Evolutionary conservation across 1,139 yeast genomes (phyloP), one percentile per base, ranked within the genome.

Genomic region (Eremothecium gossypii): DNA sequence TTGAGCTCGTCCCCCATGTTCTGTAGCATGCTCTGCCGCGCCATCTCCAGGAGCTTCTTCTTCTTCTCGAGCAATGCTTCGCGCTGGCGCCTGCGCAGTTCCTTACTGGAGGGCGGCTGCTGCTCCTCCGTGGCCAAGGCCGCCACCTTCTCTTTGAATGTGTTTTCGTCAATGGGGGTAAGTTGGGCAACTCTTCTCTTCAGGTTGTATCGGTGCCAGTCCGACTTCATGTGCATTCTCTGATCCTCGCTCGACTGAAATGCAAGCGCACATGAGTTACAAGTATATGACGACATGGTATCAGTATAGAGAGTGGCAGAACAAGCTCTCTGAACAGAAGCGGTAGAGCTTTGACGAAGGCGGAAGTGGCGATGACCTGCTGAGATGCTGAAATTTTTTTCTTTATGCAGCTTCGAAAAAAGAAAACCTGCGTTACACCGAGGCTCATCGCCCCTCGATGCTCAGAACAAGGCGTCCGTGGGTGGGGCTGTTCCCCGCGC

Each of bases 181-280:
- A 91, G 68, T 41, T 76, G 77, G 1, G 97, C 96, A 20, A 91
- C 97, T 61, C 95, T 71, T 65, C 98, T 75, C 64, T 91, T 91
- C 56, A 91, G 71, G 60, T 91, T 91, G 63, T 91, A 91, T 54
- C 98, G 73, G 63, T 83, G 93, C 93, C 93, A 83, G 47, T 82
- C 93, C 2, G 83, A 69, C 57, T 85, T 86, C 97, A 91, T 91
- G 58, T 91, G 98, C 44, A 73, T 70, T 53, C 97, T 72, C 66
- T 91, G 98, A 49, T 77, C 72, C 44, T 81, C 87, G 5, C 95
- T 81, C 12, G 80, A 70, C 12, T 80, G 76, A 57, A 91, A 91
- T 46, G 77, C 77, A 47, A 89, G 72, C 8, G 78, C 80, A 59
- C 98, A 91, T 30, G 96, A 83, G 58, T 86, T 83, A 64, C 98